A percentile compares a stretch with the other conserved stretches of the same genome.
Conservation (phyloP, 768 basidiomycete species). For the Lentinula sp. region DNA sequence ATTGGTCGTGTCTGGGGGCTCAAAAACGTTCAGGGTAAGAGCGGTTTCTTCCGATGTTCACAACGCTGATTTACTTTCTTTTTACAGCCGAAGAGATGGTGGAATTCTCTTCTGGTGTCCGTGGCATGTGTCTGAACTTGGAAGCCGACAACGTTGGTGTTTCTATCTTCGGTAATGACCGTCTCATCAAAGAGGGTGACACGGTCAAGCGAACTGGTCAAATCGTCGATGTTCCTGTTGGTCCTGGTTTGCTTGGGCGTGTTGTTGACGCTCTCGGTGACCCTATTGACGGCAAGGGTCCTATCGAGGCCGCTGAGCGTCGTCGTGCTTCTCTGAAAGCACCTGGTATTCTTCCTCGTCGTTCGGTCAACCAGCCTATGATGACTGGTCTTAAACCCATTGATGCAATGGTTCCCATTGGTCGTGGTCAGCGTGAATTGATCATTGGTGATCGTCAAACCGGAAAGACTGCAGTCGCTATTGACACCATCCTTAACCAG, state of each 20-base stretch:
- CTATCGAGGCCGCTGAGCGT: slow-evolving; percentile 89
- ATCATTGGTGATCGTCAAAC: slow-evolving; percentile 99
- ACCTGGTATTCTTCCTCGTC: slow-evolving; percentile 97
- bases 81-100: slow-evolving; percentile 97
- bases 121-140: slow-evolving; percentile 99
- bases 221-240: slow-evolving; percentile 99
- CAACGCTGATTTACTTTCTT: slow-evolving; percentile 7
- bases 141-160: slow-evolving; percentile 99
- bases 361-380: slow-evolving; percentile 99
- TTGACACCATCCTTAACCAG: slow-evolving; percentile 99
- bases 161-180: slow-evolving; percentile 97
- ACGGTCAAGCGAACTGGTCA: slow-evolving; percentile 99
- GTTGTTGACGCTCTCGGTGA: slow-evolving; percentile 99
- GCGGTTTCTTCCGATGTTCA: slow-evolving; percentile 4
- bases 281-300: slow-evolving; percentile 99
- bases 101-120: slow-evolving; percentile 99
- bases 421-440: slow-evolving; percentile 99
- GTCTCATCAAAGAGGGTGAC: slow-evolving; percentile 99
- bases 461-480: slow-evolving; percentile 98
- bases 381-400: slow-evolving; percentile 99
- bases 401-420: slow-evolving; percentile 99
- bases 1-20: slow-evolving; percentile 99
- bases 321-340: slow-evolving; percentile 98
- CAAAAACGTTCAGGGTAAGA: slow-evolving; percentile 91
- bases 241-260: slow-evolving; percentile 94